Conservation (phyloP, 75 land plant genomes). For the Sequoia sempervirens region DNA sequence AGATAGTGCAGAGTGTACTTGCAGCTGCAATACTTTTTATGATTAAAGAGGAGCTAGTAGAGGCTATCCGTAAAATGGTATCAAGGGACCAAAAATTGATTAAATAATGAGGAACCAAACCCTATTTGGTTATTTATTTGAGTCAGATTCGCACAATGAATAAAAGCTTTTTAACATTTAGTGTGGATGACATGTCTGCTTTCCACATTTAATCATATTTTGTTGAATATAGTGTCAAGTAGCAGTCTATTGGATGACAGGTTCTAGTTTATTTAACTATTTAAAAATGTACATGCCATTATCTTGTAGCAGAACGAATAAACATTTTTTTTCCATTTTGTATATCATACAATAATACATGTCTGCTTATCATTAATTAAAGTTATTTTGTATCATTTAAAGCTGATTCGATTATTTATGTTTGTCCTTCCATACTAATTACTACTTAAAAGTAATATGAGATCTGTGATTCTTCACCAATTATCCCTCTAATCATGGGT, state of each 20-base stretch:
- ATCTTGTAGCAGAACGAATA: conserved; percentile 4
- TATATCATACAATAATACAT: not conserved
- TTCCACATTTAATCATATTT: not conserved
- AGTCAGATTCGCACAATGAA: not conserved
- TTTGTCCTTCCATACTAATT: not conserved
- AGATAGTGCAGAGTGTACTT: conserved; percentile 89
- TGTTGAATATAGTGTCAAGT: not conserved
- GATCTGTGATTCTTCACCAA: not conserved
- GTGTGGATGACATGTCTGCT: not conserved
- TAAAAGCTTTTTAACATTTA: not conserved
- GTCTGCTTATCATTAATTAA: not conserved
- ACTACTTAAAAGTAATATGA: not conserved
- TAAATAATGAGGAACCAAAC: conserved; percentile 5
- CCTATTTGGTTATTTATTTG: not conserved
- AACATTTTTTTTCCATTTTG: not conserved
- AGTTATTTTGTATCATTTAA: not conserved
- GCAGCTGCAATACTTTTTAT: conserved; percentile 92
- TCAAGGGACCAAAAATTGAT: conserved; percentile 20
- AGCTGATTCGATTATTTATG: not conserved
- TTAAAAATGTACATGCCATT: conserved; percentile 5
- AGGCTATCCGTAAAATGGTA: conserved; percentile 45
- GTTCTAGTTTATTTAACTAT: not conserved
- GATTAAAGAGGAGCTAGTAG: conserved; percentile 92
- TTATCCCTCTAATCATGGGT: not conserved
- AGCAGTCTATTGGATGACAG: not conserved